Conservation (phyloP, 768 basidiomycete genomes). For the Multifurca ochricompacta region DNA sequence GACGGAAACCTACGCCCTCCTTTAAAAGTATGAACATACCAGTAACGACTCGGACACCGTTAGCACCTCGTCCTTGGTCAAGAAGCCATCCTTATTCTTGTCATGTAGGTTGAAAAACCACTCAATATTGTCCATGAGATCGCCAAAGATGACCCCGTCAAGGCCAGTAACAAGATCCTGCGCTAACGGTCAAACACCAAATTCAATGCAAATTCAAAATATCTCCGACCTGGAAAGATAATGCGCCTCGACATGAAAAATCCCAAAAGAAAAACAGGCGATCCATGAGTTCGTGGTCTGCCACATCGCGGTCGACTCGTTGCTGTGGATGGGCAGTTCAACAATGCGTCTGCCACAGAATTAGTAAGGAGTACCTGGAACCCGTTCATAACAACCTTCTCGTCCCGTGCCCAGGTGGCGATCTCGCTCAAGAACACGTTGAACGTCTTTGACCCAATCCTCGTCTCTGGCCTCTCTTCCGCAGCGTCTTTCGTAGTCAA, state of each 20-base stretch:
- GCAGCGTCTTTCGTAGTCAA: slow-evolving; percentile 45
- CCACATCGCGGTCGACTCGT: slow-evolving; percentile 82
- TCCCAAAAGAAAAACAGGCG: slow-evolving; percentile 96
- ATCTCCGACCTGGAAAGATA: slow-evolving; percentile 77
- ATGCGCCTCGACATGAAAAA: slow-evolving; percentile 63
- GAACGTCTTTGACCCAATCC: slow-evolving; percentile 82
- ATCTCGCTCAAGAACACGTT: slow-evolving; percentile 85
- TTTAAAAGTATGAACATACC: slow-evolving; percentile 37
- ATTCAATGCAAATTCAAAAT: neutral
- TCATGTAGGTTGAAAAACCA: slow-evolving; percentile 98
- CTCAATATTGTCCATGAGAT: slow-evolving; percentile 96
- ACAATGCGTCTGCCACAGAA: slow-evolving; percentile 1
- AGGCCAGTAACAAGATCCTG: slow-evolving; percentile 87
- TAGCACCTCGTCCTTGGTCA: slow-evolving; percentile 95
- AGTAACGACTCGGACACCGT: slow-evolving; percentile 91
- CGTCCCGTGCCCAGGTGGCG: slow-evolving; percentile 92
- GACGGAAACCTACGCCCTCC: neutral
- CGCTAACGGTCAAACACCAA: slow-evolving; percentile 17
- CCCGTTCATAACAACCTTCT: slow-evolving; percentile 86
- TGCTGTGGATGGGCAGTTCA: slow-evolving; percentile 38
- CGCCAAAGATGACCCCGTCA: slow-evolving; percentile 90
- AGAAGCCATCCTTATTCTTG: slow-evolving; percentile 90
- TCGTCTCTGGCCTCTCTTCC: slow-evolving; percentile 81
- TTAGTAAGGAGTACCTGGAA: slow-evolving; percentile 52
- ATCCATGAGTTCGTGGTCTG: slow-evolving; percentile 94